These are phyloP conservation scores for Solanum tacnaense DNA, from an alignment of 257 asterid species.

Conservation along the genomic window DNA sequence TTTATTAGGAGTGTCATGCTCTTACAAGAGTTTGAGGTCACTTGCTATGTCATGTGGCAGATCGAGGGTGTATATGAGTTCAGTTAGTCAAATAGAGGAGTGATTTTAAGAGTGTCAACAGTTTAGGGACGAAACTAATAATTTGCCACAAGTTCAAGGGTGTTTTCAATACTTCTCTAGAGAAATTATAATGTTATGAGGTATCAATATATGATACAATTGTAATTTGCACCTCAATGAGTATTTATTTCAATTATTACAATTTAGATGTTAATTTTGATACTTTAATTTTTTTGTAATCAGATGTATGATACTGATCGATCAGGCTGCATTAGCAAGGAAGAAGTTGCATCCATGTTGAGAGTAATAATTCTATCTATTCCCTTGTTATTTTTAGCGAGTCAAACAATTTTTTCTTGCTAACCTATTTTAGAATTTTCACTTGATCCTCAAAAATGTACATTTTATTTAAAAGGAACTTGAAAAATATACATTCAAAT, in stretches of 20 bases:
- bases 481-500: not conserved
- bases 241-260: not conserved
- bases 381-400: not conserved
- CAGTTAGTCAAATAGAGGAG: not conserved
- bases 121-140: not conserved
- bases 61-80: not conserved
- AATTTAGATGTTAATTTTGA: not conserved
- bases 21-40: not conserved
- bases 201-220: not conserved
- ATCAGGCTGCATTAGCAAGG: conserved; percentile 82
- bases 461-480: not conserved
- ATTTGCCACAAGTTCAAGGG: too few species aligned
- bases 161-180: too few species aligned
- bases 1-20: not conserved
- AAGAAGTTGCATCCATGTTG: conserved; percentile 75
- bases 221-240: not conserved
- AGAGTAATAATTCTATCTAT: conserved; percentile 25
- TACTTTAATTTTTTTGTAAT: not conserved
- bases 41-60: not conserved
- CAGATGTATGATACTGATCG: conserved; percentile 85
- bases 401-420: not conserved
- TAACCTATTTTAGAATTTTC: not conserved
- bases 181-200: not conserved
- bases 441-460: not conserved
- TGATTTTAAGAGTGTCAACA: too few species aligned